Base-by-base conservation (phyloP, 768 basidiomycete genomes). In the Tylopilus felleus region DNA sequence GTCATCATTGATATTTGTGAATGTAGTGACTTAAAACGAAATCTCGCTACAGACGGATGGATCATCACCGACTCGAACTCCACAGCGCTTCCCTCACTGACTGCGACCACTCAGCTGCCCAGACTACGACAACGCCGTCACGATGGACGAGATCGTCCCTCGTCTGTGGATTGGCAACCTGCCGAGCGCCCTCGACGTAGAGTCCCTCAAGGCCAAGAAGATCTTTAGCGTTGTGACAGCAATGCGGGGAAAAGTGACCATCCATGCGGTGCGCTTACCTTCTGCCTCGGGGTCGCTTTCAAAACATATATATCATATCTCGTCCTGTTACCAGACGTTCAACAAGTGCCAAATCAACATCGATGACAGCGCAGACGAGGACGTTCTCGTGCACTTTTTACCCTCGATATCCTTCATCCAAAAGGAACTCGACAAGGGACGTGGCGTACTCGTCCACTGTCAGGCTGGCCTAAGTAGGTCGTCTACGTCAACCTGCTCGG, bases 111-210 rank as follows among this genome's bases (percentile, higher is more conserved):
- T 14, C 25, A 19, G 52, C 45, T 25, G n/a, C n/a, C n/a, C n/a
- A n/a, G n/a, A n/a, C n/a, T n/a, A 52, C 51, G 17, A 35, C 52
- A 31, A 29, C 50, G 31, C 16, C 35, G 21, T 7, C 43, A 51
- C 65, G 12, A 90, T 95, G 86, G 82, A 95, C 72, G 81, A 93
- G 71, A 77, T 96, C 31, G 77, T 89, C 16, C 83, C 83, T 28
- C 81, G 84, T 5, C 72, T 97, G 2, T 96, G 93, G 93, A 80
- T 97, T 22, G 93, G 93, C 8, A 82, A 91, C 73, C 71, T 94
- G 8, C 72, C 75, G 8, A 89, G 86, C 59, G 89, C 91, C 0
- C 75, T 80, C 50, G 75, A 94, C 58, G 77, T 75, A 0, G 75
- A 80, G 41, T 74, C 71, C 3, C 79, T 96, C 55, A 82, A 80